Base-by-base conservation (phyloP, 2,329 filamentous ascomycete species). In the Verticillium nonalfalfae region DNA sequence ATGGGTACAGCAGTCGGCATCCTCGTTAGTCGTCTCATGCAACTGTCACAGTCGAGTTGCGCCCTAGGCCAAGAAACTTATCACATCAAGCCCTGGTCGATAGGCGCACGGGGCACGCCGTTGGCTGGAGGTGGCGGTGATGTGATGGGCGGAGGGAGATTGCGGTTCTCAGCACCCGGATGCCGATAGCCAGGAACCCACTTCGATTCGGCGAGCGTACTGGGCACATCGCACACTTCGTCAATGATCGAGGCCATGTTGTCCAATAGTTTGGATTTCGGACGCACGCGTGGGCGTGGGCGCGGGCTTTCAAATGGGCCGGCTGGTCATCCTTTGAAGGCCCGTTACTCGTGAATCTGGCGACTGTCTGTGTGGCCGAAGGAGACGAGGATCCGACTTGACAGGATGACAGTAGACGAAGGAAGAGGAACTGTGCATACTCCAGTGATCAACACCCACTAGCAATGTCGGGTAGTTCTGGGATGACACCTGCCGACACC, bases 61-160 rank as follows among this genome's bases (percentile, higher is more conserved):
- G 45, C n/a, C 45, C 45, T n/a, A 52, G 45, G 45, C 45, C 45
- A 52, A 52, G 45, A 52, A 21, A 52, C 45, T 52, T 52, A 52
- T 52, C 45, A 52, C 45, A 52, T 21, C 45, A 52, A 50, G 62
- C 62, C 65, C 61, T 66, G 59, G 65, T 50, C 63, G 61, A 68
- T 66, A 63, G 60, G 63, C 59, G 67, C 66, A 66, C 66, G 66
- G 66, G 61, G 59, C 57, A 60, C 40, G 15, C 38, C 57, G 58
- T 56, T 61, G 63, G 59, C 61, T 64, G 63, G 45, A 64, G 61
- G 57, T 40, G 59, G 63, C 31, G 60, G 59, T 59, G 62, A 63
- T 64, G 60, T 57, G 62, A 63, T 50, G 38, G 62, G 33, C 10
- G n/a, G 45, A 21, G 18, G 45, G 45, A 52, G 18, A 52, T 52